Conservation (phyloP, 139 green algal species). For the Picocystis salinarum region DNA sequence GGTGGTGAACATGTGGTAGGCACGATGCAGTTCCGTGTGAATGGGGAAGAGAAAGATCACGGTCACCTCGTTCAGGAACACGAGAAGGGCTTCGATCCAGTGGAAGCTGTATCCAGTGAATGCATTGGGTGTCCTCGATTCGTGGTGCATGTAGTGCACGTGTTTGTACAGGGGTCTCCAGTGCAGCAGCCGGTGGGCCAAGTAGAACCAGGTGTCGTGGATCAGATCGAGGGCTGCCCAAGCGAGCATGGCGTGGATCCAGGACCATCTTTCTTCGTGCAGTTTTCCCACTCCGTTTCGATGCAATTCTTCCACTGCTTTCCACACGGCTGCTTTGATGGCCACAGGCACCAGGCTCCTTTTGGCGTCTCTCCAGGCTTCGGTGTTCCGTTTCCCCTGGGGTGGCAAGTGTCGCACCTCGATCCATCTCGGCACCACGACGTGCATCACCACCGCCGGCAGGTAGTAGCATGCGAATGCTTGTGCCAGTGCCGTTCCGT, state of each 20-base stretch:
- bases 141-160: slow-evolving; percentile 66
- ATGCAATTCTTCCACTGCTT: slow-evolving; percentile 45
- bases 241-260: slow-evolving; percentile 4
- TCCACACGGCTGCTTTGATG: slow-evolving; percentile 54
- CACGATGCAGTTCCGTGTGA: slow-evolving; percentile 48
- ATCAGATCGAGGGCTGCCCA: slow-evolving; percentile 45
- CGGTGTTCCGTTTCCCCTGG: too few species aligned
- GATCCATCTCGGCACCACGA: too few species aligned
- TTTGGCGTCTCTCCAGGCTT: background rate
- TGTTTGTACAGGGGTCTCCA: slow-evolving; percentile 48
- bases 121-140: slow-evolving; percentile 42
- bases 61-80: slow-evolving; percentile 74
- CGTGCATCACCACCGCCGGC: too few species aligned
- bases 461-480: too few species aligned
- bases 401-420: too few species aligned
- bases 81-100: slow-evolving; percentile 46
- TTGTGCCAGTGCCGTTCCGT: too few species aligned
- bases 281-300: slow-evolving; percentile 13
- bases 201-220: slow-evolving; percentile 84
- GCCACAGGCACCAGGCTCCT: slow-evolving; percentile 10
- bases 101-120: slow-evolving; percentile 79
- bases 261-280: slow-evolving; percentile 21
- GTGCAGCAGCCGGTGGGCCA: slow-evolving; percentile 68
- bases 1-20: slow-evolving; percentile 69
- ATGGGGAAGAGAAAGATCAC: slow-evolving; percentile 60